Evolutionary conservation across 202 grass and related monocot species (phyloP), one percentile per base, ranked within the genome.

Genomic region (Miscanthus sacchariflorus): DNA sequence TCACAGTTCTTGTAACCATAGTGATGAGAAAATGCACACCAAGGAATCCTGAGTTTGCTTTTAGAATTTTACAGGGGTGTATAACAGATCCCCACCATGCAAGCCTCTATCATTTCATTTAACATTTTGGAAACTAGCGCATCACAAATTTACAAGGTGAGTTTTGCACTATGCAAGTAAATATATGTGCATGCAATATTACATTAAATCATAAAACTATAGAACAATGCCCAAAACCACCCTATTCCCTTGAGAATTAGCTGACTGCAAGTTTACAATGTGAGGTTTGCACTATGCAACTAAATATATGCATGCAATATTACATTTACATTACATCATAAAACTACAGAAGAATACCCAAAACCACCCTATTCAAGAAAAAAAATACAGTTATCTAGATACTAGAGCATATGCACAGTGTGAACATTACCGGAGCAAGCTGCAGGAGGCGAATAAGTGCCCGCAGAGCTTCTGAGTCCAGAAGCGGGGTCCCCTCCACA

Each of bases 381-480:
- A 56, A 19, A 21, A 67, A 75, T 68, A 61, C 10, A 76, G 59
- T 15, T 24, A 71, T 54, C 49, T 24, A 64, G 45, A 58, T 42
- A 72, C 0, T 27, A 65, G 61, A 65, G 61, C 61, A 65, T 38
- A 35, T 71, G 38, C 36, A 77, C 25, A 84, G 28, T 43, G 35
- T 52, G 13, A 52, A 80, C 76, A 68, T 77, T 91, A 96, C 94
- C 84, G 85, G 90, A 81, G 94, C 94, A 56, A 96, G 78, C 78
- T 91, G 86, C 50, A 96, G 74, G 43, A 96, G 88, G 23, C 84
- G 90, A 87, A 94, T 87, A 81, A 96, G 88, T 81, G 94, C 94
- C 66, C 65, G 80, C 70, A 96, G 64, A 85, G 88, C 83, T 85
- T 77, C 77, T 85, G 83, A 85, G 80, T 93, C 92, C 45, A 96